Evolutionary conservation across 306 rosid species (phyloP), one percentile per base, ranked within the genome.

Genomic region (Begonia loranthoides): DNA sequence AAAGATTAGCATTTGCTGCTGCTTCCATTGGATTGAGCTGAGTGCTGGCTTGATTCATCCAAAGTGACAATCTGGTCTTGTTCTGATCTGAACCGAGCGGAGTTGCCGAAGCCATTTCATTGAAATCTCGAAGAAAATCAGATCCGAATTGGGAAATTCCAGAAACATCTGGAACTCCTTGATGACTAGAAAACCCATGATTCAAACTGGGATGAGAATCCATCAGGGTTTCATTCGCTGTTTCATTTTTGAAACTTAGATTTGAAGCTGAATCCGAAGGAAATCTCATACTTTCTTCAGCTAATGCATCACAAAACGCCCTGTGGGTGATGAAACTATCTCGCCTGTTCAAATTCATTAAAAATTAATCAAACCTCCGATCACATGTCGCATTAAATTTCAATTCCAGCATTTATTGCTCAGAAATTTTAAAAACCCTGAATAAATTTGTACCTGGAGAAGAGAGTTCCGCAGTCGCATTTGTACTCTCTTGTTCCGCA

Each of bases 261-360:
- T 77, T 79, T 24, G 84, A 58, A 1, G 82, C 44, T 0, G 71
- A 13, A 47, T 72, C 76, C 49, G 92, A 64, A 17, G 86, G 76
- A 38, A 84, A 56, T 28, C 96, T 79, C 1, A 86, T 87, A 63
- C 96, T 88, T 66, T 88, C 97, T 67, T 84, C 95, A 5, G 95
- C 94, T 62, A 89, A 82, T 10, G 97, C 97, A 70, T 89, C 97
- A n/a, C 97, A 89, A 72, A 89, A 89, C 9, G 97, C 97, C 65
- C 97, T 79, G 47, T 89, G 97, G 4, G 97, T 89, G 17, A 89
- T 89, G 79, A 89, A 89, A 65, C 97, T 89, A 57, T 89, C 97
- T 63, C 84, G 84, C 80, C 97, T 89, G 76, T 47, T 70, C 65
- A 51, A 4, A 28, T 28, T 28, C 36, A 28, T 54, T 22, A 28